Conservation (phyloP, 192 early-diverging fungal genomes). For the Bifiguratus adelaidae region DNA sequence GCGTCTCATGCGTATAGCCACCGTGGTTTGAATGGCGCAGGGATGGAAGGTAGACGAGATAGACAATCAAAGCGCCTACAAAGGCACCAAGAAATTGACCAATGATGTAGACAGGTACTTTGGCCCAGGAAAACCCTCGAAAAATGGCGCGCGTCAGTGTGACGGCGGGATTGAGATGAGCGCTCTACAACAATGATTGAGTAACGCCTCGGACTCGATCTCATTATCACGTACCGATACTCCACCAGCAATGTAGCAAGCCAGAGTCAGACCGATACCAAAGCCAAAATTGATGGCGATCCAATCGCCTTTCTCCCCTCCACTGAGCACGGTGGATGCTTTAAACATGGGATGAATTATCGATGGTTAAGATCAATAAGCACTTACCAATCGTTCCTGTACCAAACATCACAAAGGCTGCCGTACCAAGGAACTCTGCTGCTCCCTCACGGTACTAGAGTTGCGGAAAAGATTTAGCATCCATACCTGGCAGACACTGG, state of each 20-base stretch:
- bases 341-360: neutral
- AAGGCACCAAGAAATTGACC: conserved; percentile 67
- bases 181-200: conserved; percentile 34
- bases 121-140: conserved; percentile 57
- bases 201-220: neutral
- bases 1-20: conserved; percentile 40
- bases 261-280: conserved; percentile 52
- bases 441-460: conserved; percentile 38
- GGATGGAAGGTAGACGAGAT: conserved; percentile 45
- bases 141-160: conserved; percentile 53
- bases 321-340: conserved; percentile 10
- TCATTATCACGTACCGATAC: conserved; percentile 42
- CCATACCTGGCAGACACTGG: too few species aligned
- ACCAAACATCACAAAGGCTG: conserved; percentile 51
- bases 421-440: conserved; percentile 64
- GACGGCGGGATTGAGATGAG: conserved; percentile 71
- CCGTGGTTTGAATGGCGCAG: conserved; percentile 40
- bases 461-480: too few species aligned
- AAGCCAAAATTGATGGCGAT: conserved; percentile 50
- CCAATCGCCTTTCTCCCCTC: conserved; percentile 17
- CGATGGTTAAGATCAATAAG: neutral
- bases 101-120: conserved; percentile 51
- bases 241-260: conserved; percentile 44
- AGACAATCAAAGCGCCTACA: conserved; percentile 56
- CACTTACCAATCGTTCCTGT: conserved; percentile 46